phyloP scores from a whole-genome alignment of 176 grass and related monocot genomes.

The Pharus latifolius region DNA sequence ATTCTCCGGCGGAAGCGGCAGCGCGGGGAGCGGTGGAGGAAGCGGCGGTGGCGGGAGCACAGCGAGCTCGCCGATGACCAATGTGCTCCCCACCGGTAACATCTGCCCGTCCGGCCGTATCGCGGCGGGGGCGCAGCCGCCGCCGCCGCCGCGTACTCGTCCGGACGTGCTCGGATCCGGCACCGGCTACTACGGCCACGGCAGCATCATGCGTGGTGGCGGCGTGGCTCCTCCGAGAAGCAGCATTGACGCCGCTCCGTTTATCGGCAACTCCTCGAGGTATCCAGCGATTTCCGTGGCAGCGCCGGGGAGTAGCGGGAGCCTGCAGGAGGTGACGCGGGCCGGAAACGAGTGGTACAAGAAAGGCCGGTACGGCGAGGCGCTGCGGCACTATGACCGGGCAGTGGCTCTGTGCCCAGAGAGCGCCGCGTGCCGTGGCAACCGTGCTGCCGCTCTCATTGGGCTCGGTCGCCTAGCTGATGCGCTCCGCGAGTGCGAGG shows the following conservation, averaged over 20 bases:
- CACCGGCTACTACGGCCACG: constrained; percentile 59
- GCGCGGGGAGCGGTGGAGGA: neutral
- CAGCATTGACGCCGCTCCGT: neutral
- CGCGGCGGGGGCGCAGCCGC: constrained; percentile 2
- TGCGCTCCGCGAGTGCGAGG: constrained; percentile 52
- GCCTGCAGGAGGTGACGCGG: constrained; percentile 29
- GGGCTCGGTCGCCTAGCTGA: constrained; percentile 33
- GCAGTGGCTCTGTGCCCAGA: constrained; percentile 40
- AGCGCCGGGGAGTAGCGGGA: neutral
- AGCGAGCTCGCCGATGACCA: constrained; percentile 39
- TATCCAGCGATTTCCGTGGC: constrained; percentile 6
- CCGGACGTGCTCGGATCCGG: constrained; percentile 53
- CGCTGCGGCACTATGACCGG: constrained; percentile 48
- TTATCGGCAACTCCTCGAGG: neutral
- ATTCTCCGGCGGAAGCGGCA: constrained; percentile 30
- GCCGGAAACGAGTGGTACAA: constrained; percentile 64
- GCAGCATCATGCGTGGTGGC: constrained; percentile 49
- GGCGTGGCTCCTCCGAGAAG: neutral
- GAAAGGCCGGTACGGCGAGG: constrained; percentile 42
- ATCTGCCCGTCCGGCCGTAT: constrained; percentile 40
- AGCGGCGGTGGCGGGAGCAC: constrained; percentile 24
- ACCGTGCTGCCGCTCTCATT: constrained; percentile 56
- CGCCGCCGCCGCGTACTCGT: constrained; percentile 7
- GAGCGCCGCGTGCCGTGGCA: constrained; percentile 46
- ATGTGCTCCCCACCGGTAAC: constrained; percentile 65